Evolutionary conservation across 176 grass and related monocot genomes (phyloP), one percentile per base, ranked within the genome.

Genomic region (Cocos nucifera): DNA sequence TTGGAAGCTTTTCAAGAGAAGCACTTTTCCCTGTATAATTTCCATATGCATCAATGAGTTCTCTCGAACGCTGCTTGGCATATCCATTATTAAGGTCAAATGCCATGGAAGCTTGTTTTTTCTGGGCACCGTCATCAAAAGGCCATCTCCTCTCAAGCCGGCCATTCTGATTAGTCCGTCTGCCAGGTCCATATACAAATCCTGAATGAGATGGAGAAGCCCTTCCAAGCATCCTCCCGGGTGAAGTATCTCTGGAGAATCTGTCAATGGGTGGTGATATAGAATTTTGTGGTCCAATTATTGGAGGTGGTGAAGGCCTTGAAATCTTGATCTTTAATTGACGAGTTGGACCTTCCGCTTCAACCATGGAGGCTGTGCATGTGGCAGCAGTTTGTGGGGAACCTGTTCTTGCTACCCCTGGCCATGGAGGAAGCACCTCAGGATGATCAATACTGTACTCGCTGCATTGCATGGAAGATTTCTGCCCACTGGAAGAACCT

Each of bases 11-110:
- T 69, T 82, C 89, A 73, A 75, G 76, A 53, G 49, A 53, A 49
- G 69, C 64, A 72, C 77, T 81, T 51, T 63, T 77, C 24, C 73
- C 87, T 82, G 77, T 82, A 85, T 66, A 84, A 85, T 89, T 89
- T 74, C 94, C 94, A 76, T 98, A 98, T 23, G 88, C 85, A 76
- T 89, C 94, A 80, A 98, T 98, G 59, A 98, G 79, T 30, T 98
- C 88, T 76, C 94, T 84, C 66, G 94, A 70, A 66, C 83, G 76
- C 55, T 82, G 87, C 44, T 83, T 88, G 23, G 76, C 76, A 60
- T 80, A 83, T 62, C 83, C 93, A 76, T 98, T 81, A 64, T 75
- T 85, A 29, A 73, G 77, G 51, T 81, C 82, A 63, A 55, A 54
- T 3, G 5, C 71, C 16, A 75, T 72, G 5, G 62, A 62, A 49